Evolutionary conservation across 2,329 filamentous ascomycete genomes (phyloP).

Genomic region (Hymenoscyphus fructigenus): DNA sequence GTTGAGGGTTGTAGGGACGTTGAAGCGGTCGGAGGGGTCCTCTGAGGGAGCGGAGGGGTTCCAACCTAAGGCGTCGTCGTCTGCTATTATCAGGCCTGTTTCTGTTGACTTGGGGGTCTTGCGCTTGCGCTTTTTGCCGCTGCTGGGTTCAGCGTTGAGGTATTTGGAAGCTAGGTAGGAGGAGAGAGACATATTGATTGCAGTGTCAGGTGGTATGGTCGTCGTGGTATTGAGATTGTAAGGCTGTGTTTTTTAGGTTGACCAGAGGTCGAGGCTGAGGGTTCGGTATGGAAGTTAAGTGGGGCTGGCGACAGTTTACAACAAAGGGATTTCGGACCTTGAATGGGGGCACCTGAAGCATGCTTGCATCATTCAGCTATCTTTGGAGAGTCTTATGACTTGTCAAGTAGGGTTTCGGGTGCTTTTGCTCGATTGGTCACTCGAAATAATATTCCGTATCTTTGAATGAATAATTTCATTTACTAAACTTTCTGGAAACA

Average conservation of each 20-base stretch:
- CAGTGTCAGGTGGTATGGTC: not conserved
- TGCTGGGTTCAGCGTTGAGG: slow-evolving; percentile 62
- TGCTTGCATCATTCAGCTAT: too few relatives aligned
- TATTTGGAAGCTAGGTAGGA: slow-evolving; percentile 92
- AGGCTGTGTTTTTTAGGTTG: not conserved
- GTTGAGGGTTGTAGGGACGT: slow-evolving; percentile 48
- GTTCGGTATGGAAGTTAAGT: too few relatives aligned
- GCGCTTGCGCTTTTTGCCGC: slow-evolving; percentile 61
- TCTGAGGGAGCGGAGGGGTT: slow-evolving; percentile 42
- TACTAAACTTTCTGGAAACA: too few relatives aligned
- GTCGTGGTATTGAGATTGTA: too few relatives aligned
- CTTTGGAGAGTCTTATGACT: too few relatives aligned
- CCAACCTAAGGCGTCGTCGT: slow-evolving; percentile 55
- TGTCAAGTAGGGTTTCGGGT: too few relatives aligned
- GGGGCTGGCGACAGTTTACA: too few relatives aligned
- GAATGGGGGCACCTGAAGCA: too few relatives aligned
- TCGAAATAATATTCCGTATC: too few relatives aligned
- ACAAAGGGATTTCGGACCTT: too few relatives aligned
- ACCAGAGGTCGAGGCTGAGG: not conserved
- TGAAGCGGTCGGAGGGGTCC: slow-evolving; percentile 53
- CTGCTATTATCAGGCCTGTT: slow-evolving; percentile 60
- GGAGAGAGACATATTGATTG: slow-evolving; percentile 59
- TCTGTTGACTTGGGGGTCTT: slow-evolving; percentile 57
- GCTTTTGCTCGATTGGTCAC: too few relatives aligned
- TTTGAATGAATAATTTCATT: too few relatives aligned